Evolutionary conservation across 495 filamentous ascomycete species (phyloP), one percentile per base, ranked within the genome.

Genomic region (Xylaria grammica): DNA sequence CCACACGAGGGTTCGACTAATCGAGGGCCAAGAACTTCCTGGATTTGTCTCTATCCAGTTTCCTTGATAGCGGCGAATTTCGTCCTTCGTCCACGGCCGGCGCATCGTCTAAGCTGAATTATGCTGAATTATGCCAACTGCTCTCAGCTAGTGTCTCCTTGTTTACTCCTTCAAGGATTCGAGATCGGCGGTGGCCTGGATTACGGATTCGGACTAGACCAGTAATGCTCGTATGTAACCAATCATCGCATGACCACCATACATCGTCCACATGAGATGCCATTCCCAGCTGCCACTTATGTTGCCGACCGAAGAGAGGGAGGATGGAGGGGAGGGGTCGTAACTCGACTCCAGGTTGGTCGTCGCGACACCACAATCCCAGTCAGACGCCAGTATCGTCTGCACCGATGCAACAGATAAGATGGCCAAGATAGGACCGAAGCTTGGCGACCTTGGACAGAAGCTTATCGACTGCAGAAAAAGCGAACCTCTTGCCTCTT

Each of bases 401-500:
- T 22, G 22, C 20, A 5, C 17, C 17, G 11, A 22, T 48, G 34
- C 48, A 13, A n/a, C 45, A 61, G 58, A 61, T 61, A 61, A 38
- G 45, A 52, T 61, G 58, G 46, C 7, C 6, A 52, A 26, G 34
- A 52, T 15, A 46, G 46, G 27, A 61, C n/a, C 13, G 27, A 49
- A 20, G 20, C 42, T 46, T 61, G 34, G 45, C 45, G 9, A 30
- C 11, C 38, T 60, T 48, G 48, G 42, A 20, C 3, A 51, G 58
- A 61, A 61, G 58, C 58, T 61, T 61, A 61, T 61, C 58, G 34
- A 52, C 58, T 40, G 38, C 32, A 13, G 11, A 50, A 40, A 38
- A 27, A 46, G 56, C 4, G 27, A 59, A 48, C 26, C 58, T 45
- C 58, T 61, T 61, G 45, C 58, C 58, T 61, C n/a, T 61, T 61